Conservation (phyloP, 1,139 yeast genomes). For the Magnusiomyces paraingens region DNA sequence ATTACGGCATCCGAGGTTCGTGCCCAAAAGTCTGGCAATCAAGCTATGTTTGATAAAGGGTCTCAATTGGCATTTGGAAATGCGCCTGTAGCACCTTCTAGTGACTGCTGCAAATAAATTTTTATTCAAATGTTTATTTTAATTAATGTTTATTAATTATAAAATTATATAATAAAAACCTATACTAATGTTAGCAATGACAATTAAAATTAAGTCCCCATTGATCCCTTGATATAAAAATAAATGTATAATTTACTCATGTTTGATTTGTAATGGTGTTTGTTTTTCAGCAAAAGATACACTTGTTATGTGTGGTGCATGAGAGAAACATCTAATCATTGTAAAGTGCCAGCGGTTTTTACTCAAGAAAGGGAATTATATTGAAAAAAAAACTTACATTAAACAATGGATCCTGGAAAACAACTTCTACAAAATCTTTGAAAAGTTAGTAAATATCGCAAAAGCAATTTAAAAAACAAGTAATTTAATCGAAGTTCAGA, state of each 20-base stretch:
- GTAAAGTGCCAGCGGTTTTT: not conserved
- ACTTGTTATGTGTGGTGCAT: not conserved
- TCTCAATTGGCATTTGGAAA: conserved; percentile 39
- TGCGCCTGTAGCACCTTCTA: conserved; percentile 9
- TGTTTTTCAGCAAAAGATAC: not conserved
- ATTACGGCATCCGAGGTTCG: conserved; percentile 48
- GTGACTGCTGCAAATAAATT: conserved; percentile 25
- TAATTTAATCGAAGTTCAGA: not conserved
- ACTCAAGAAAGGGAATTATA: not conserved
- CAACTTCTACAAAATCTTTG: not conserved
- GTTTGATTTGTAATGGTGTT: not conserved
- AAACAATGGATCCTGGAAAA: not conserved
- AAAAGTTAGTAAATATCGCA: not conserved
- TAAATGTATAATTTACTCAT: too few relatives aligned
- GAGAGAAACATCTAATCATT: not conserved
- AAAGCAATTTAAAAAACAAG: not conserved
- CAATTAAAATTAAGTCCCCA: too few relatives aligned
- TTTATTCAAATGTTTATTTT: too few relatives aligned
- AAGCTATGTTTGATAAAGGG: conserved; percentile 41
- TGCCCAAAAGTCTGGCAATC: conserved; percentile 12
- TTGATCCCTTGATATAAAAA: too few relatives aligned
- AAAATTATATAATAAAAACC: too few relatives aligned
- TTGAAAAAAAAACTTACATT: not conserved
- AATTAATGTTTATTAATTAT: too few relatives aligned
- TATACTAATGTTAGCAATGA: too few relatives aligned